A percentile compares a stretch with the other conserved stretches of the same genome.
These are phyloP conservation scores for Rhodotorula kratochvilovae DNA, from an alignment of 768 basidiomycete species.

Conservation along the genomic window DNA sequence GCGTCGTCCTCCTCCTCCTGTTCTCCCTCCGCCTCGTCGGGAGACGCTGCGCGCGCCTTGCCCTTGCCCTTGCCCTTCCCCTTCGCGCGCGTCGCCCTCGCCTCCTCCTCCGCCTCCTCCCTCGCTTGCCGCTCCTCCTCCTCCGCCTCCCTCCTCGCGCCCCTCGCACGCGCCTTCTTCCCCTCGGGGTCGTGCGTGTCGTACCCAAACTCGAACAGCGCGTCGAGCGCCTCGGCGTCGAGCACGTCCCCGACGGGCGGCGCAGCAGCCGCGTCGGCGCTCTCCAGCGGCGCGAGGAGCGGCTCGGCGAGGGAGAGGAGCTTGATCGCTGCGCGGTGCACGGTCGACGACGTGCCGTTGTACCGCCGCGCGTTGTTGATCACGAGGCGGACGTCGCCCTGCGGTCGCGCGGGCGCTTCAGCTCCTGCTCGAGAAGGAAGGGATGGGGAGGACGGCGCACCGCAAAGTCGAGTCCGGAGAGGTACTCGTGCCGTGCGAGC, in stretches of 20 bases:
- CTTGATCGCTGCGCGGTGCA: slow-evolving; percentile 64
- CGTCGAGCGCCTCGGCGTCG: background rate
- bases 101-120: background rate
- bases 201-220: slow-evolving; percentile 2
- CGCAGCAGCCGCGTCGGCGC: slow-evolving; percentile 35
- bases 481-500: slow-evolving; percentile 80
- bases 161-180: background rate
- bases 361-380: slow-evolving; percentile 85
- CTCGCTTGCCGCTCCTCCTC: background rate
- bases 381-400: slow-evolving; percentile 70
- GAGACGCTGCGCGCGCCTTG: background rate
- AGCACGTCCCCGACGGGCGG: slow-evolving; percentile 33
- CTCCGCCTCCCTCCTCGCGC: background rate
- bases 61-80: slow-evolving; percentile 3
- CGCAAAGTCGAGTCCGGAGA: slow-evolving; percentile 65
- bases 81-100: background rate
- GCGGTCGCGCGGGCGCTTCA: background rate
- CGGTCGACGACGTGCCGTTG: slow-evolving; percentile 68
- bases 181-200: slow-evolving; percentile 7
- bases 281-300: slow-evolving; percentile 49
- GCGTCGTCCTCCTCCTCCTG: background rate
- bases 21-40: background rate
- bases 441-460: slow-evolving; percentile 34
- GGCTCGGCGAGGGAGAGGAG: slow-evolving; percentile 55
- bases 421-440: too few relatives aligned